Conservation (phyloP, 345 rosid genomes). For the Orychophragmus violaceus region DNA sequence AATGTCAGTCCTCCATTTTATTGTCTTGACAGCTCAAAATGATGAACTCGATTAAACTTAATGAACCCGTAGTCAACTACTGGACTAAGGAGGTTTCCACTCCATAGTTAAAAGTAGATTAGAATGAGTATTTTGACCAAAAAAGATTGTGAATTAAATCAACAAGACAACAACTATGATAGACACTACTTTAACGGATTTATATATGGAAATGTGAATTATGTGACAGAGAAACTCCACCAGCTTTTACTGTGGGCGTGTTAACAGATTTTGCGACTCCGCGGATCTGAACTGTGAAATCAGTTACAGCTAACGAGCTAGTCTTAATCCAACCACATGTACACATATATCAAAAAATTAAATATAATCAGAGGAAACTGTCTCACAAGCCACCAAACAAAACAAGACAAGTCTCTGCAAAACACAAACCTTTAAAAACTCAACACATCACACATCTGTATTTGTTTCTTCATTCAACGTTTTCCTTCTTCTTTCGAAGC, state of each 20-base stretch:
- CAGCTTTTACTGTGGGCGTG: slow-evolving; percentile 6
- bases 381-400: slow-evolving; percentile 23
- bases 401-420: slow-evolving; percentile 20
- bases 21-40: neutral
- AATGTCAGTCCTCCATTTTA: neutral
- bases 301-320: neutral
- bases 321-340: slow-evolving; percentile 12
- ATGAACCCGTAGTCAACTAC: too few relatives aligned
- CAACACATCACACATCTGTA: slow-evolving; percentile 17
- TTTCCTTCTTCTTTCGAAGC: slow-evolving; percentile 37
- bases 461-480: neutral
- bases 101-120: neutral
- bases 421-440: slow-evolving; percentile 12
- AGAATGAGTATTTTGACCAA: neutral
- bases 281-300: slow-evolving; percentile 10
- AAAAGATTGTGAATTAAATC: neutral
- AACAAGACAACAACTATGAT: neutral
- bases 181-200: neutral
- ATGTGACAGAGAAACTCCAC: neutral
- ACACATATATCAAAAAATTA: slow-evolving; percentile 17
- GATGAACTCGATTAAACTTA: too few relatives aligned
- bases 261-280: neutral
- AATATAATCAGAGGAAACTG: slow-evolving; percentile 16
- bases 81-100: too few relatives aligned
- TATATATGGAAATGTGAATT: neutral